Base-by-base conservation (phyloP, 306 rosid species). In the Lupinus albus region DNA sequence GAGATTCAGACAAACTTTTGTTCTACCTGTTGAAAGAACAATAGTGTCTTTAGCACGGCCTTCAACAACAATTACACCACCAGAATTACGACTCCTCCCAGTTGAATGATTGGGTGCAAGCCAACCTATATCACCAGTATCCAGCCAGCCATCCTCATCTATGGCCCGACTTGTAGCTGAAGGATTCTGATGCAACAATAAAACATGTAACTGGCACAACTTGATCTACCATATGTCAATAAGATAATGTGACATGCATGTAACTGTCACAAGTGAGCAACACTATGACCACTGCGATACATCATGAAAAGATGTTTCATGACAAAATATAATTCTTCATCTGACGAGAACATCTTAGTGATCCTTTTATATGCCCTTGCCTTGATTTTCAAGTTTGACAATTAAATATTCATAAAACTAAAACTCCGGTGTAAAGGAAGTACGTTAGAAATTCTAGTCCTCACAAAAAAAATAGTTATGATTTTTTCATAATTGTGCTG, bases 21-120 rank as follows among this genome's bases (percentile, higher is more conserved):
- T 55, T 48, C 67, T 81, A 92, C 98, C 98, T 71, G 96, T 81
- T 67, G 82, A 89, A 67, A 92, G 98, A 53, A 92, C 98, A 72
- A 92, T 92, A 2, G 98, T 92, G 72, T 92, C 98, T 80, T 92
- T 92, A 16, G 88, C 95, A 45, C 96, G 96, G 52, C 98, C 98
- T 33, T 92, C 96, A 64, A 92, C 83, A 39, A 92, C 93, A 78
- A 89, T 44, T 32, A 83, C 80, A 71, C 91, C 95, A 18, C 91
- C 89, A 70, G 89, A 86, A 65, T 11, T 78, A 61, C 83, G 87
- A 68, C 94, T 78, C 49, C 96, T 82, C 41, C 98, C 96, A 39
- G 38, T 36, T 55, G 95, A 83, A 80, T 92, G 95, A 57, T 47
- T 77, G 53, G 96, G 91, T 76, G 81, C 93, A 75, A 92, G 86